Percentiles rank a stretch among this genome's conserved stretches.
Evolutionary conservation across 2,329 filamentous ascomycete genomes (phyloP).

Genomic region (Cladophialophora bantiana): DNA sequence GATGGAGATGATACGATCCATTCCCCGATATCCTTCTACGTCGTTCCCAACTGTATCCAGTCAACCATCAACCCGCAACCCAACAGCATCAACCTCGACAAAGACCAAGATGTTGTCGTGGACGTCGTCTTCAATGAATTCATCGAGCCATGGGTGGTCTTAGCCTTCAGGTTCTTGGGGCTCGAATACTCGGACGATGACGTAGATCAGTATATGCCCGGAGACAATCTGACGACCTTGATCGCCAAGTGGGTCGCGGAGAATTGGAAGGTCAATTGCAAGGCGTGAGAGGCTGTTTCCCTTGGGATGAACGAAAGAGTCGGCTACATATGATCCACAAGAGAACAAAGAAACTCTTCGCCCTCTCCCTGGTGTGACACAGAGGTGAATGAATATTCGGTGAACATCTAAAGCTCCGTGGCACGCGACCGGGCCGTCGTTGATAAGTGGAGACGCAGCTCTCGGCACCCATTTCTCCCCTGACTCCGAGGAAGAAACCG

Average conservation of each 20-base stretch:
- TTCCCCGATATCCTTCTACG: conserved; percentile 73
- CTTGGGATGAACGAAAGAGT: neutral
- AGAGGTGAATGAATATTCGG: neutral
- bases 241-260: conserved; percentile 66
- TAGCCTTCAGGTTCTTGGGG: conserved; percentile 71
- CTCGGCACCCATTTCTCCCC: neutral
- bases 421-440: neutral
- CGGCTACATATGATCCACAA: neutral
- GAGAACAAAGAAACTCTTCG: neutral
- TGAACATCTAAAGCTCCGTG: neutral
- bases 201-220: conserved; percentile 60
- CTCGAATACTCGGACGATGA: conserved; percentile 58
- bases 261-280: conserved; percentile 56
- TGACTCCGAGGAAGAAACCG: neutral
- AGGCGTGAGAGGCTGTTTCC: neutral
- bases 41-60: conserved; percentile 84
- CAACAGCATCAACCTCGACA: neutral
- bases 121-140: conserved; percentile 94
- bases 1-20: conserved; percentile 94
- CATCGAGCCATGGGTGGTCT: conserved; percentile 79
- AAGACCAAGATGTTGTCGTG: conserved; percentile 65
- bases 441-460: neutral
- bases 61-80: conserved; percentile 62
- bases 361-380: no score
- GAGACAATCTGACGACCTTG: conserved; percentile 63